Percentiles rank a stretch among this genome's conserved stretches.
Conservation (phyloP, 2,329 filamentous ascomycete species). For the Arthrobotrys megalospora region DNA sequence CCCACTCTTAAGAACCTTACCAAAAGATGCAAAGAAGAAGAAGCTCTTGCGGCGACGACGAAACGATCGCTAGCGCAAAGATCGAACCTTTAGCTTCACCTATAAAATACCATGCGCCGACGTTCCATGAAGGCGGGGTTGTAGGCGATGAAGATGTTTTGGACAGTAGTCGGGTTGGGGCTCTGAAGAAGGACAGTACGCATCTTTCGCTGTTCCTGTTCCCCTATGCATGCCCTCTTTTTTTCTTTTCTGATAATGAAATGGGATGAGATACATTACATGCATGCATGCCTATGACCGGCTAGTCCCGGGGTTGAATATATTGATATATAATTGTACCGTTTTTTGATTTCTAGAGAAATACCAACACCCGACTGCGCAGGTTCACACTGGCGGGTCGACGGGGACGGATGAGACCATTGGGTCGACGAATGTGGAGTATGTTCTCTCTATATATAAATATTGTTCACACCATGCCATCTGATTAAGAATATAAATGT, state of each 20-base stretch:
- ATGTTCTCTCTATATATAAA: conserved; percentile 17
- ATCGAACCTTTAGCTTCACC: conserved; percentile 48
- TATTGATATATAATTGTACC: conserved; percentile 11
- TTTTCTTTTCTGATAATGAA: neutral
- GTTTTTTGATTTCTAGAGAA: conserved; percentile 24
- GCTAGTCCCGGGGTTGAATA: neutral
- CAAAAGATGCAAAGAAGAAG: conserved; percentile 29
- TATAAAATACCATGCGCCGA: conserved; percentile 43
- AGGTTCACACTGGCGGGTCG: conserved; percentile 42
- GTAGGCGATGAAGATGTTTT: conserved; percentile 44
- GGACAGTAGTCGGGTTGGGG: conserved; percentile 44
- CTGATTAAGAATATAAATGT: too few species aligned
- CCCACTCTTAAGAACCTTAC: neutral
- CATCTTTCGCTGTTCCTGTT: neutral
- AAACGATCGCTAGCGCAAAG: conserved; percentile 47
- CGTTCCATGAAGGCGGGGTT: conserved; percentile 27
- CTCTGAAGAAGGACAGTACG: conserved; percentile 41
- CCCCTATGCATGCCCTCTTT: neutral
- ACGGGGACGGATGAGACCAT: conserved; percentile 53
- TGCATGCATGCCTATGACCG: neutral
- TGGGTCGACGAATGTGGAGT: conserved; percentile 52
- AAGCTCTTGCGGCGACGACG: conserved; percentile 46
- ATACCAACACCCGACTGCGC: conserved; percentile 44
- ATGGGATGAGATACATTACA: neutral
- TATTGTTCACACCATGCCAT: neutral